Base-by-base conservation (phyloP, 2,329 filamentous ascomycete genomes). In the Fusarium sp. region DNA sequence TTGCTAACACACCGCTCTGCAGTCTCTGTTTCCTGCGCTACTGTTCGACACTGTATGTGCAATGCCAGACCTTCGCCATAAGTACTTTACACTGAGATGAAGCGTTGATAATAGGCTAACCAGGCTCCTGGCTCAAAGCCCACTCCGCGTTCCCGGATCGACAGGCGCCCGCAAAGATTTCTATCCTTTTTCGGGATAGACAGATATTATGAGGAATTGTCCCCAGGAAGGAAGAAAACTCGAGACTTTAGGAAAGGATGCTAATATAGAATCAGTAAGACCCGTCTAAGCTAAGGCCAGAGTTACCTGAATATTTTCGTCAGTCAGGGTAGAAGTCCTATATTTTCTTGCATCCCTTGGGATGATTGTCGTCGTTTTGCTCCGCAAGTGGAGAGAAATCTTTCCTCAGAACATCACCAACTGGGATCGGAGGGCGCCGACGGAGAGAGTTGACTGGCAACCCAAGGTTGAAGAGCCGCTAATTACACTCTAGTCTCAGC, bases 391-490 rank as follows among this genome's bases (percentile, higher is more conserved):
- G 57, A 51, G 53, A 47, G 38, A 42, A 31, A 39, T 35, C 12
- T 31, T 44, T 48, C 42, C 28, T 30, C 31, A 18, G n/a, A n/a
- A 26, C 41, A 26, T 51, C 30, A 56, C 44, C 47, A 51, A 38
- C 20, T 60, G 15, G 24, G 31, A 47, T 51, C 72, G 72, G 72
- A 65, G 72, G 68, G 53, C 72, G 70, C 72, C 66, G 72, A 63
- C 45, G 20, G 45, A 47, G 22, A 48, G 38, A 39, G n/a, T 24
- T 55, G 41, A 44, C 13, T 35, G 24, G 56, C 24, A 30, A 54
- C n/a, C 33, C 36, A 48, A 58, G 26, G 20, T 28, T 31, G n/a
- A 53, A 33, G 47, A 68, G 48, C 55, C 55, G 18, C 67, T 71
- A 55, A 65, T 35, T 58, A 24, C 38, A 41, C n/a, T 38, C 31